These are phyloP conservation scores for Grigorovia humatica DNA, from an alignment of 805 yeast species.

Conservation along the genomic window DNA sequence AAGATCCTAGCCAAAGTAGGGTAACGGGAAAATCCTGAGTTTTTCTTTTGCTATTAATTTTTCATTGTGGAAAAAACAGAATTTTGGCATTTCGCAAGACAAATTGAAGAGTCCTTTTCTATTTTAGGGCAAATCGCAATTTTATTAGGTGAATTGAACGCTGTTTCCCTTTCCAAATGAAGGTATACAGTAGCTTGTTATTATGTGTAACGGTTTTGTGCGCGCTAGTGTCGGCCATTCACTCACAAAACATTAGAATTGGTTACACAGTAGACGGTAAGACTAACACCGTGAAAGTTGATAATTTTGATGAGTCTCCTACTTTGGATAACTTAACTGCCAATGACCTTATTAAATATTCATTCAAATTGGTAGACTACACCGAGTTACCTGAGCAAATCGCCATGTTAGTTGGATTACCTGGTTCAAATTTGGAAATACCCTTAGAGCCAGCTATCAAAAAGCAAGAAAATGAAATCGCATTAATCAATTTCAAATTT, in stretches of 20 bases:
- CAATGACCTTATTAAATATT: conserved; percentile 13
- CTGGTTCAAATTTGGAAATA: conserved; percentile 17
- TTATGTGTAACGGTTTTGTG: conserved; percentile 1
- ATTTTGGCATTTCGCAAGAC: not conserved
- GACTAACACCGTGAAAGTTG: conserved; percentile 1
- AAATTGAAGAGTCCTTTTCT: not conserved
- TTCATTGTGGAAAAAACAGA: not conserved
- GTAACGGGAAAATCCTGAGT: not conserved
- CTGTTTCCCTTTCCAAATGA: not conserved
- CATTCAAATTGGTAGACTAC: conserved; percentile 9
- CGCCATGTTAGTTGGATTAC: conserved; percentile 18
- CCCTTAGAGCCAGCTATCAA: conserved; percentile 13
- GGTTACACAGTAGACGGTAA: not conserved
- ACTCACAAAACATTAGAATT: conserved; percentile 4
- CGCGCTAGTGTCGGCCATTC: conserved; percentile 4
- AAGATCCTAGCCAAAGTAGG: conserved; percentile 8
- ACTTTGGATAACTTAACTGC: conserved; percentile 4
- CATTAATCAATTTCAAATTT: conserved; percentile 6
- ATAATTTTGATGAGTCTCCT: conserved; percentile 4
- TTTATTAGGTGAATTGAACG: not conserved
- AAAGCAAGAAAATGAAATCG: conserved; percentile 10
- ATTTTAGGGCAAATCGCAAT: not conserved
- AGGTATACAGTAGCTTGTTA: not conserved
- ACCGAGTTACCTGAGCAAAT: conserved; percentile 14
- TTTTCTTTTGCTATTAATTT: not conserved